These are phyloP conservation scores for Escovopsis sp. DNA, from an alignment of 2,329 filamentous ascomycete species.

Conservation along the genomic window DNA sequence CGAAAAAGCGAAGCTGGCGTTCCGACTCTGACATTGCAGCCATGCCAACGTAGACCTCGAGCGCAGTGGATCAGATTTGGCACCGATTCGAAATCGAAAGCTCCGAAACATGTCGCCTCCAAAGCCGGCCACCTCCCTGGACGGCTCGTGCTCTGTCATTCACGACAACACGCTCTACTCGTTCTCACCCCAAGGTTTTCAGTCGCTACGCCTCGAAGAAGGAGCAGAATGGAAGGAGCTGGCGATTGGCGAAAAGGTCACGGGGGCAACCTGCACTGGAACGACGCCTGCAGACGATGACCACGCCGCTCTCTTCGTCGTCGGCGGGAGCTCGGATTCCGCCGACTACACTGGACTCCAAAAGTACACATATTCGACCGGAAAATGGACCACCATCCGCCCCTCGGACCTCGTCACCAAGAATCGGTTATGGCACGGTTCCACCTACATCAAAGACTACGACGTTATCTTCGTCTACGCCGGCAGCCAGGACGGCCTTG, in stretches of 20 bases:
- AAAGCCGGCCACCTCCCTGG: constrained; percentile 52
- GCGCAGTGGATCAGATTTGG: background rate
- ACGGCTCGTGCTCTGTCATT: constrained; percentile 68
- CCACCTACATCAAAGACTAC: constrained; percentile 55
- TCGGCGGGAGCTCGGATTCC: constrained; percentile 52
- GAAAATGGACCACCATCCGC: constrained; percentile 35
- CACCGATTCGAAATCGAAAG: background rate
- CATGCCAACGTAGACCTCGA: constrained; percentile 10
- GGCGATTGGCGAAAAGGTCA: constrained; percentile 52
- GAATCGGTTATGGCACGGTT: constrained; percentile 60
- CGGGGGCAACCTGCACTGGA: constrained; percentile 63
- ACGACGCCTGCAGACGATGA: constrained; percentile 44
- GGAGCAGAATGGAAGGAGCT: constrained; percentile 60
- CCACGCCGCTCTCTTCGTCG: constrained; percentile 57
- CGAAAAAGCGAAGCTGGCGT: no score
- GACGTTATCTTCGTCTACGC: constrained; percentile 69
- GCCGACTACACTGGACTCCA: constrained; percentile 61
- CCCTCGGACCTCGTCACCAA: constrained; percentile 38
- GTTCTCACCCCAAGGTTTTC: constrained; percentile 61
- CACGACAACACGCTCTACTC: constrained; percentile 73
- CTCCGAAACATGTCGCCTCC: constrained; percentile 51
- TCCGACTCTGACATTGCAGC: constrained; percentile 1
- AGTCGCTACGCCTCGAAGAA: constrained; percentile 52
- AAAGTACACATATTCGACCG: constrained; percentile 40
- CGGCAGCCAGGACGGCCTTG: constrained; percentile 49